phyloP scores from a whole-genome alignment of 306 rosid species.

The Herpetospermum pedunculosum region DNA sequence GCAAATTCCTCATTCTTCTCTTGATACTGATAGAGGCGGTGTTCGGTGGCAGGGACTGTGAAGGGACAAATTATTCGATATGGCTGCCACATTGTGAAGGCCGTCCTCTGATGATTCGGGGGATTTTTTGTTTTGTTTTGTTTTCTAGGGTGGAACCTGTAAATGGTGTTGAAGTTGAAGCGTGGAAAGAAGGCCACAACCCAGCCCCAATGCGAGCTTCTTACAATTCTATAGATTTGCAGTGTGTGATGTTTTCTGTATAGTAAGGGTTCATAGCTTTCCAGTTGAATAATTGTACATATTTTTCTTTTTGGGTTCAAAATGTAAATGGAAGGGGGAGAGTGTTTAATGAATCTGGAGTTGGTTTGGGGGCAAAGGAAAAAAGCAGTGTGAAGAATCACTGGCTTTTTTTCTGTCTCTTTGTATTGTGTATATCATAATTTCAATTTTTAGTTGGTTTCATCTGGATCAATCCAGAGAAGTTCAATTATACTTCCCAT shows the following conservation, averaged over 20 bases:
- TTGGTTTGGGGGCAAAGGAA: neutral
- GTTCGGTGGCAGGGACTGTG: neutral
- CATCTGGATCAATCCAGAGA: neutral
- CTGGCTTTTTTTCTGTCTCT: neutral
- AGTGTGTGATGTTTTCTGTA: neutral
- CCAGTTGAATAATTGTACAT: neutral
- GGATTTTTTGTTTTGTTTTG: neutral
- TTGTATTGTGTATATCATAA: neutral
- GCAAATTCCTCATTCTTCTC: neutral
- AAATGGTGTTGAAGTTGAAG: slow-evolving; percentile 4
- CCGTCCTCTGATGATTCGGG: neutral
- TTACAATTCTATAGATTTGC: neutral
- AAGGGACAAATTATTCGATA: neutral
- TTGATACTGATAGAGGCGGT: neutral
- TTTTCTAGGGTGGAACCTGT: too few species aligned
- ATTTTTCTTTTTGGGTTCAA: neutral
- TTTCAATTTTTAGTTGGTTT: neutral
- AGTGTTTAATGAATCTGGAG: neutral
- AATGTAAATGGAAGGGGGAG: neutral
- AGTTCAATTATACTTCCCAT: neutral
- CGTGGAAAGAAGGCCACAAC: neutral
- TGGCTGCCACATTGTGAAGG: neutral
- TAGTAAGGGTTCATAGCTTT: neutral
- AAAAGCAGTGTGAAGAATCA: slow-evolving; percentile 9
- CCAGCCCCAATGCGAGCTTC: neutral